Evolutionary conservation across 164 flowering plant species (phyloP).

Genomic region (Chimonanthus praecox): DNA sequence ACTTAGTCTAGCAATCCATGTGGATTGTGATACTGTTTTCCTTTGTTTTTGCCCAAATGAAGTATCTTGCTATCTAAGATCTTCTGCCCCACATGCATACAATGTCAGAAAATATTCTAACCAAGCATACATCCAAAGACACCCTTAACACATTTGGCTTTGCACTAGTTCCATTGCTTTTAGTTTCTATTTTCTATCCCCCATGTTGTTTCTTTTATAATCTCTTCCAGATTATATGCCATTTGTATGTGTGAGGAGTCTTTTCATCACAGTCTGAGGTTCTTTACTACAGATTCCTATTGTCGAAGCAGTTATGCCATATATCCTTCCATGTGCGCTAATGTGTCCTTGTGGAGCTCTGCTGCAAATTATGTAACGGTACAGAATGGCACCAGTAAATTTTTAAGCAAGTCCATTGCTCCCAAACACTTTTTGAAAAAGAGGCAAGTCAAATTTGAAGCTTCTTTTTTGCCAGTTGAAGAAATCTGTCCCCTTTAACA

Average conservation of each 20-base stretch:
- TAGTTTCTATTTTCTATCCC: too few species aligned
- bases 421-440: conserved; percentile 16
- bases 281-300: conserved; percentile 19
- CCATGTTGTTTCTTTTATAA: neutral
- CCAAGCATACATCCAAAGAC: neutral
- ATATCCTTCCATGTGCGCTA: conserved; percentile 13
- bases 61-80: neutral
- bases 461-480: neutral
- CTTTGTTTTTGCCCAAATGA: neutral
- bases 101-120: neutral
- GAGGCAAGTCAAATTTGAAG: conserved; percentile 27
- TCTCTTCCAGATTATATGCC: neutral
- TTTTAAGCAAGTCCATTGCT: conserved; percentile 22
- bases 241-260: neutral
- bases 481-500: conserved; percentile 1
- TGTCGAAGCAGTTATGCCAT: conserved; percentile 12
- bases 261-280: neutral
- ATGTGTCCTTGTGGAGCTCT: conserved; percentile 37
- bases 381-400: conserved; percentile 17
- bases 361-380: conserved; percentile 42
- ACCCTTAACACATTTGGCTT: neutral
- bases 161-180: neutral
- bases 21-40: neutral
- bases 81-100: neutral
- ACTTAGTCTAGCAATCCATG: neutral